Evolutionary conservation across 169 alveolate genomes (phyloP), one percentile per base, ranked within the genome.

Genomic region (Cryptosporidium sp.): DNA sequence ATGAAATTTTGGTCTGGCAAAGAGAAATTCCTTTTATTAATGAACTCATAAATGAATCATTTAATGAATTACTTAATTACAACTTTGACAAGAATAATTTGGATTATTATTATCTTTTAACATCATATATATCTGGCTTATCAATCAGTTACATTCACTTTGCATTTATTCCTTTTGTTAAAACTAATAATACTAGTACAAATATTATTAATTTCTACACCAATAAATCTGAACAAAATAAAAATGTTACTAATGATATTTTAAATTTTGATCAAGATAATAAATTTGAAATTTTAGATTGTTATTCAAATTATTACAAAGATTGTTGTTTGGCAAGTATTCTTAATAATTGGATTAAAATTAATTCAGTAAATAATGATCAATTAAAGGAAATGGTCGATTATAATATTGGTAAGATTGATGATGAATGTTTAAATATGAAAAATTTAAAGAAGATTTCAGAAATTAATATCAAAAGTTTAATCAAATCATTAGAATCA

Each of bases 1-100:
- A 80, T 61, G 87, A 80, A 31, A 26, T 80, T 14, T 62, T 80
- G 44, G 87, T 80, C 12, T 80, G 87, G 87, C 87, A 80, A 42
- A 80, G 75, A 39, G 87, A 80, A n/a, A 33, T 80, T 16, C 87
- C 87, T 42, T 80, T 80, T 80, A 62, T 80, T 61, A 29, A 37
- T 39, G 80, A 80, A 7, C 58, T 80, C 12, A 65, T 62, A 35
- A 60, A 65, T 39, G 87, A 80, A 80, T 80, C 87, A 10, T 65
- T 37, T 23, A 80, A 80, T 29, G 87, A 80, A 48, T 44, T 60
- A 31, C 35, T 62, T 9, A 61, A 61, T 37, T 62, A 61, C n/a
- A 18, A 80, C 18, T 44, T 26, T 39, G 58, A 61, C 31, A 61
- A 35, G 42, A 65, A 42, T 44, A 44, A 61, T 65, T 65, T 52